These are phyloP conservation scores for Aspergillus persii DNA, from an alignment of 2,329 filamentous ascomycete species.

Conservation along the genomic window DNA sequence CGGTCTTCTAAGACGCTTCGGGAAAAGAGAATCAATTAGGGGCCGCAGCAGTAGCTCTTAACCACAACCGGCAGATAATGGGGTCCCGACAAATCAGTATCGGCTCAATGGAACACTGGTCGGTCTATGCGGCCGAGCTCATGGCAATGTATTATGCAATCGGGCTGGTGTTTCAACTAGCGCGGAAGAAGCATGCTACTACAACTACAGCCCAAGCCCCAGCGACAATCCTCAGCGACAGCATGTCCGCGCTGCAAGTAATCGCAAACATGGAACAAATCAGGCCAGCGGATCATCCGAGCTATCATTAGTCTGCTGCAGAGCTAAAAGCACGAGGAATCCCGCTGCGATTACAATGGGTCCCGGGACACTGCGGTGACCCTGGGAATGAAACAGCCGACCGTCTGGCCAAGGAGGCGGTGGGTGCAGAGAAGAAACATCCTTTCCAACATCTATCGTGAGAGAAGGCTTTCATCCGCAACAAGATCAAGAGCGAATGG, in stretches of 20 bases:
- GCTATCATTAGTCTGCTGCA: too few relatives aligned
- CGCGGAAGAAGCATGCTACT: not conserved
- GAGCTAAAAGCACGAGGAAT: conserved; percentile 7
- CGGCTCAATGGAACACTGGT: conserved; percentile 20
- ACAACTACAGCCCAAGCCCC: conserved; percentile 2
- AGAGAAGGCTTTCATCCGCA: conserved; percentile 8
- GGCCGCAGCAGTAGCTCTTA: conserved; percentile 4
- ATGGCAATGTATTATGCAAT: conserved; percentile 22
- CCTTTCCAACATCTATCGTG: conserved; percentile 10
- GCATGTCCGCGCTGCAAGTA: conserved; percentile 19
- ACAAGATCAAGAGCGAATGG: conserved; percentile 9
- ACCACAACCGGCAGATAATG: not conserved
- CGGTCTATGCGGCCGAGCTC: conserved; percentile 21
- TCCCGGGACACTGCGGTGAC: conserved; percentile 8
- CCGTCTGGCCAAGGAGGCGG: conserved; percentile 2
- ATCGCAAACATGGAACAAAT: conserved; percentile 16
- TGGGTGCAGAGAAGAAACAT: conserved; percentile 1
- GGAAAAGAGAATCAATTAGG: conserved; percentile 18
- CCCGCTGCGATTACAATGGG: conserved; percentile 12
- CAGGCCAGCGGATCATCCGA: conserved; percentile 8
- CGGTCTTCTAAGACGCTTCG: conserved; percentile 19
- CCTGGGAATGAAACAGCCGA: conserved; percentile 6
- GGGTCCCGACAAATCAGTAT: not conserved
- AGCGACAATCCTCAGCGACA: conserved; percentile 19
- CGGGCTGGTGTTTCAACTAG: conserved; percentile 12